Percentiles rank a stretch among this genome's conserved stretches.
These are phyloP conservation scores for Trichoderma aggressivum DNA, from an alignment of 2,329 filamentous ascomycete species.

Conservation along the genomic window DNA sequence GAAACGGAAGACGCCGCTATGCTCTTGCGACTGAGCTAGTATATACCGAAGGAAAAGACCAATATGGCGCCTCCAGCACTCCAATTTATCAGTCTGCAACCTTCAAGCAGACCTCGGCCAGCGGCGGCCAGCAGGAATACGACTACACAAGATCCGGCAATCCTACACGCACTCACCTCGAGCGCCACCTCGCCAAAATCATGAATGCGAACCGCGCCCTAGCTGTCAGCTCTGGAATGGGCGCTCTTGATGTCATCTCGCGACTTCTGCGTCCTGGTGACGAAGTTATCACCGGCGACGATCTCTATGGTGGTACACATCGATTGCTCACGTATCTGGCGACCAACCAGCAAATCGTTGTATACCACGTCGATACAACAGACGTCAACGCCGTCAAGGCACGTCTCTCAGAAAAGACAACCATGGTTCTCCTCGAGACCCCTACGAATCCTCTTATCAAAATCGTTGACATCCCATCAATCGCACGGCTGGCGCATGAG, in stretches of 20 bases:
- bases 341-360: constrained; percentile 83
- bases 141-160: constrained; percentile 98
- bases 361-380: constrained; percentile 96
- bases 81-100: constrained; percentile 98
- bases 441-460: constrained; percentile 98
- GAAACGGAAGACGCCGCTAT: constrained; percentile 77
- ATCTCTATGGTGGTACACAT: constrained; percentile 94
- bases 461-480: constrained; percentile 84
- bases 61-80: constrained; percentile 94
- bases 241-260: constrained; percentile 92
- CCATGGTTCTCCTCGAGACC: constrained; percentile 94
- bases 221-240: constrained; percentile 96
- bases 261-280: constrained; percentile 86
- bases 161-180: constrained; percentile 90
- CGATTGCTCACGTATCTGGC: constrained; percentile 88
- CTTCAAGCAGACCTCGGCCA: constrained; percentile 86
- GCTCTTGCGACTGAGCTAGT: constrained; percentile 94
- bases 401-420: constrained; percentile 73
- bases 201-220: constrained; percentile 92
- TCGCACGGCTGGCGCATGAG: constrained; percentile 72
- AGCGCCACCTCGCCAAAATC: constrained; percentile 96
- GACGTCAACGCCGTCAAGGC: constrained; percentile 65
- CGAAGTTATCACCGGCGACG: constrained; percentile 95
- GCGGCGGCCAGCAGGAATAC: constrained; percentile 79
- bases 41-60: constrained; percentile 92